Percentiles rank a stretch among this genome's conserved stretches.
Conservation (phyloP, 805 yeast genomes). For the Lipomyces yamanashiensis region DNA sequence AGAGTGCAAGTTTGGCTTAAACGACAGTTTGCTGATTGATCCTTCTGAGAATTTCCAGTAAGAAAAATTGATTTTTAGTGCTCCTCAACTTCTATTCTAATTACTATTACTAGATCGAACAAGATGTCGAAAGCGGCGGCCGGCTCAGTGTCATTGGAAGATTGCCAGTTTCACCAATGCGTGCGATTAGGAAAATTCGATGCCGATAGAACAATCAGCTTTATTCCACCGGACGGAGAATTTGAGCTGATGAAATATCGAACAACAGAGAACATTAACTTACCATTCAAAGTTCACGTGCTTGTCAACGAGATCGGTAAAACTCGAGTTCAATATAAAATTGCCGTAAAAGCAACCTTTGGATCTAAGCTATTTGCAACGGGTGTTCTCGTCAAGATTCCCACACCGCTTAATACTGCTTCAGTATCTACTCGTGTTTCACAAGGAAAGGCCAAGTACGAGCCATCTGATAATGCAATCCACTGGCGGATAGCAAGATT, state of each 20-base stretch:
- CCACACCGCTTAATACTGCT: conserved; percentile 68
- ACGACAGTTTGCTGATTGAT: conserved; percentile 53
- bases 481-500: conserved; percentile 74
- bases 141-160: conserved; percentile 64
- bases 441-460: conserved; percentile 70
- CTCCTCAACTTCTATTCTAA: neutral
- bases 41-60: conserved; percentile 37
- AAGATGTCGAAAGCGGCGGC: conserved; percentile 48
- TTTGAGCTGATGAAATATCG: conserved; percentile 77
- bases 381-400: conserved; percentile 66
- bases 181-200: conserved; percentile 72
- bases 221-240: conserved; percentile 83
- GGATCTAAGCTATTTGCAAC: conserved; percentile 60
- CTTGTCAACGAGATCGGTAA: conserved; percentile 54
- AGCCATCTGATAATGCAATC: conserved; percentile 65
- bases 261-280: conserved; percentile 58
- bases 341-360: conserved; percentile 67
- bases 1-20: conserved; percentile 76
- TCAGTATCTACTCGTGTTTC: conserved; percentile 52
- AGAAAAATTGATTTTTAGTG: neutral
- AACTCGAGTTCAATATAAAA: conserved; percentile 56
- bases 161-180: conserved; percentile 82
- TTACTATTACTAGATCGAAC: neutral
- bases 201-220: conserved; percentile 63
- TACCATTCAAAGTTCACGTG: conserved; percentile 74